A percentile compares a stretch with the other conserved stretches of the same genome.
Evolutionary conservation across 345 rosid genomes (phyloP).

Genomic region (Cardamine occulta): DNA sequence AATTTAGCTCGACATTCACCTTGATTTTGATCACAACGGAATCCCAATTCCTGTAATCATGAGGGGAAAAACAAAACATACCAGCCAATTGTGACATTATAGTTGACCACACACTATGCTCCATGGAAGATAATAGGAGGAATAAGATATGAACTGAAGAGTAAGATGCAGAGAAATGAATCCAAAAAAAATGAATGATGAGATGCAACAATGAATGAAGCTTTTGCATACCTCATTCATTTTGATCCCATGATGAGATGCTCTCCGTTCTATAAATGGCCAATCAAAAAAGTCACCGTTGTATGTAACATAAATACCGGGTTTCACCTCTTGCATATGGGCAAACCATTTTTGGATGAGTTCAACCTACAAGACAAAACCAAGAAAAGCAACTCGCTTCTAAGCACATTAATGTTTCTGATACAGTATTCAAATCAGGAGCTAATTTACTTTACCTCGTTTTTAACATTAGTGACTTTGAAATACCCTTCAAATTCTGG

Average conservation of each 20-base stretch:
- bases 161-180: constrained; percentile 17
- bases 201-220: not conserved
- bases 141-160: constrained; percentile 14
- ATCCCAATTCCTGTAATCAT: constrained; percentile 81
- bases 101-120: constrained; percentile 22
- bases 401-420: constrained; percentile 17
- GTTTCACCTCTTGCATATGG: constrained; percentile 94
- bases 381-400: constrained; percentile 23
- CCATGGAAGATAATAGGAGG: constrained; percentile 4
- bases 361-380: constrained; percentile 63
- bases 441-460: constrained; percentile 60
- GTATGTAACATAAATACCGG: constrained; percentile 94
- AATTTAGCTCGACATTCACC: constrained; percentile 97
- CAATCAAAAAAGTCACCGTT: constrained; percentile 97
- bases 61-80: constrained; percentile 20
- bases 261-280: constrained; percentile 96
- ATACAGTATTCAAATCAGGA: constrained; percentile 22
- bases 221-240: constrained; percentile 74
- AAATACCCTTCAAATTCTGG: constrained; percentile 94
- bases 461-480: constrained; percentile 77
- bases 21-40: constrained; percentile 83
- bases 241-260: constrained; percentile 81
- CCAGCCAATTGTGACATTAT: constrained; percentile 2
- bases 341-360: constrained; percentile 83
- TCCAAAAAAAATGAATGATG: not conserved